Evolutionary conservation across 352 stramenopile species (phyloP), one percentile per base, ranked within the genome.

Genomic region (Pelagophyceae sp.): DNA sequence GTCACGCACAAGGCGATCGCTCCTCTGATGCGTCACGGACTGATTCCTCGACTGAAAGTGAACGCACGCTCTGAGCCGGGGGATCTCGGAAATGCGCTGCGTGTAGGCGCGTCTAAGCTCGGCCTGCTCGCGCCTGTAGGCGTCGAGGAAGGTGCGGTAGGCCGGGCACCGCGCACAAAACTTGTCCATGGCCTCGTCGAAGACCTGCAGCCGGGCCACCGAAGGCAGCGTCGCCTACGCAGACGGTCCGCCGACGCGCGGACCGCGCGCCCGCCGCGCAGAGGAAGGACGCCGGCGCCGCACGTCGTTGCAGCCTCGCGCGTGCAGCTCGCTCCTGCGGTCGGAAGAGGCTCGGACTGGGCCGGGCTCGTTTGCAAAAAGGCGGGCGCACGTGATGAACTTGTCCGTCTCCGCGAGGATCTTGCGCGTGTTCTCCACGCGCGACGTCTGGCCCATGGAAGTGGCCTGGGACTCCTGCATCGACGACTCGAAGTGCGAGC

Each of bases 141-240:
- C 5, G 29, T 71, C 17, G 3, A 71, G 27, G 29, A 71, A 71
- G 6, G 29, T 20, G 29, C 61, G 61, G 3, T 37, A 71, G n/a
- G 29, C 27, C n/a, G 6, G 25, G 3, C 31, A 38, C 61, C 61
- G 17, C 29, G 61, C 17, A 17, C 37, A 31, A 19, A 71, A 71
- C 19, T n/a, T 6, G 23, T 71, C 61, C 61, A 71, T 38, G 19
- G 61, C 61, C 29, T 71, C 61, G n/a, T 71, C 61, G 61, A 71
- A 71, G 6, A 71, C 61, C 33, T 37, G 29, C 61, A 71, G 29
- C 3, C 61, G 61, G 6, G 61, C 61, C 61, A 71, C 6, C 5
- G 61, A 71, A 27, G 61, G 61, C 19, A 71, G 33, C 23, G 23
- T 27, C 23, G 58, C n/a, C n/a, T n/a, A n/a, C n/a, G n/a, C n/a